A percentile compares a stretch with the other conserved stretches of the same genome.
These are phyloP conservation scores for Epichloe scottii DNA, from an alignment of 2,329 filamentous ascomycete genomes.

Conservation along the genomic window DNA sequence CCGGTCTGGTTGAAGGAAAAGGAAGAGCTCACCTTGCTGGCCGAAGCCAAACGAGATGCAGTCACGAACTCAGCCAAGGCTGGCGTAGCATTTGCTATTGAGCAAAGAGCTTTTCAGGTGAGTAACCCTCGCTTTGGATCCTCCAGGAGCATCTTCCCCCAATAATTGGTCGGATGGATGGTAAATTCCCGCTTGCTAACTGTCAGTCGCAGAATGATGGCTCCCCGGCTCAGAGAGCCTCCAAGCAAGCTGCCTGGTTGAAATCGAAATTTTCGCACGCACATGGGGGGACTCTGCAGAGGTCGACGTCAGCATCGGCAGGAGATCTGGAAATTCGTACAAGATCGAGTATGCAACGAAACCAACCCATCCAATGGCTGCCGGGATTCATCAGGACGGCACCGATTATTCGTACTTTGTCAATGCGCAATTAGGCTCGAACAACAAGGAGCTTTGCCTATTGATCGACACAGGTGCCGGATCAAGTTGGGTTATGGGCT, in stretches of 20 bases:
- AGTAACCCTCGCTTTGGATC: background rate
- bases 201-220: background rate
- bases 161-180: constrained; percentile 13
- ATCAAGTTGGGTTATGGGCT: constrained; percentile 75
- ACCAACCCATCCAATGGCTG: constrained; percentile 34
- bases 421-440: constrained; percentile 42
- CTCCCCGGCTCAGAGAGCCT: constrained; percentile 2
- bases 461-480: constrained; percentile 54
- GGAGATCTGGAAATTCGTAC: constrained; percentile 32
- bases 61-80: constrained; percentile 6
- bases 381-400: constrained; percentile 50
- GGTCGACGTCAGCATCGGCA: constrained; percentile 5
- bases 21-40: constrained; percentile 10
- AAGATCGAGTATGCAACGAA: constrained; percentile 32
- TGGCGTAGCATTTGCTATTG: constrained; percentile 28
- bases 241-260: constrained; percentile 10
- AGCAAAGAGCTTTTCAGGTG: constrained; percentile 19
- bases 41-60: constrained; percentile 15
- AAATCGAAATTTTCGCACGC: constrained; percentile 7
- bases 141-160: background rate
- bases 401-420: constrained; percentile 55
- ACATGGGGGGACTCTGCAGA: background rate
- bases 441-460: constrained; percentile 43
- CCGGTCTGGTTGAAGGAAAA: constrained; percentile 24
- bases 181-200: constrained; percentile 3